Conservation (phyloP, 768 basidiomycete genomes). For the Candolleomyces efflorescens region DNA sequence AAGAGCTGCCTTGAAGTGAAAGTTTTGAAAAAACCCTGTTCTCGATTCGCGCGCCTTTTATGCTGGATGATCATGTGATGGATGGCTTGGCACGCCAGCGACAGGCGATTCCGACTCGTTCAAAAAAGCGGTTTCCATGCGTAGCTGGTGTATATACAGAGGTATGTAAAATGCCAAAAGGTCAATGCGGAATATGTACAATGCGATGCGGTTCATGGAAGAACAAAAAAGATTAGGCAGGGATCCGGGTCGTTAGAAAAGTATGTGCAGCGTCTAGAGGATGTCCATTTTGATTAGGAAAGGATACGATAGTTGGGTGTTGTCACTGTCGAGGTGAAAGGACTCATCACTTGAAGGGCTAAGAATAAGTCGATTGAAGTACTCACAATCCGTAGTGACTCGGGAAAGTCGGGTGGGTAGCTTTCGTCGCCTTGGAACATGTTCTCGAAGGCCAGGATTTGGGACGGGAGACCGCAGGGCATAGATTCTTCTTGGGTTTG, state of each 20-base stretch:
- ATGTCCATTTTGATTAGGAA: neutral
- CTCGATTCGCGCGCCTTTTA: neutral
- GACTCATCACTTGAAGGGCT: too few species aligned
- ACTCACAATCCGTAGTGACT: constrained; percentile 8
- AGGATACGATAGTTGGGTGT: neutral
- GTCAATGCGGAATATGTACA: neutral
- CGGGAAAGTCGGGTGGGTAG: constrained; percentile 9
- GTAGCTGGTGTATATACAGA: too few species aligned
- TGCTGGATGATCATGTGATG: neutral
- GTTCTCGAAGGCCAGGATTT: neutral
- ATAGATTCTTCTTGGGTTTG: neutral
- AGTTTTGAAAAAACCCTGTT: constrained; percentile 14
- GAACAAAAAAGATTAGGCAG: neutral
- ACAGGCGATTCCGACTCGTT: too few species aligned
- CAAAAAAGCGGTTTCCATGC: too few species aligned
- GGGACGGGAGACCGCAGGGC: neutral
- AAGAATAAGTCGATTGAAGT: neutral
- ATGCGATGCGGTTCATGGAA: neutral
- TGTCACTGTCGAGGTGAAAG: neutral
- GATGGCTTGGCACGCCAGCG: neutral
- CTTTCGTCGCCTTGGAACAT: constrained; percentile 9
- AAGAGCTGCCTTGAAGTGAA: constrained; percentile 37
- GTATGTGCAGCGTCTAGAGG: neutral
- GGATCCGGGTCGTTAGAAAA: neutral
- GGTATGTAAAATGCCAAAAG: neutral